Evolutionary conservation across 116 monocot genomes (phyloP).

Genomic region (Trichopus zeylanicus): DNA sequence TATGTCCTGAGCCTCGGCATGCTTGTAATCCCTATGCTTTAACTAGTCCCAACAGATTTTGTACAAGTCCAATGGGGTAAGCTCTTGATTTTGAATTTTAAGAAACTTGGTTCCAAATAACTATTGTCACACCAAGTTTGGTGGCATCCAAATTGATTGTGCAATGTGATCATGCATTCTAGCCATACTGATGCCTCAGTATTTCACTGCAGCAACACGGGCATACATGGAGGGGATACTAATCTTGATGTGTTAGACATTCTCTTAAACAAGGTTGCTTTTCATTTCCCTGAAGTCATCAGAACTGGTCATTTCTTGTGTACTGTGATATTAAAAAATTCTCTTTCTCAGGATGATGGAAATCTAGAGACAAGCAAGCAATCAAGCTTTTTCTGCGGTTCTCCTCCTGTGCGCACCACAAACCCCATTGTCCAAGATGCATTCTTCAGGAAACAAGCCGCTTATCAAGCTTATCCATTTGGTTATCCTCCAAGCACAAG

Average conservation of each 20-base stretch:
- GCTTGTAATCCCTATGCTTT: constrained; percentile 15
- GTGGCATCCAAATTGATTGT: too few relatives aligned
- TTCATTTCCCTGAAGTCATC: not conserved
- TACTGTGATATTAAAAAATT: not conserved
- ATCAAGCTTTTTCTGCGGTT: not conserved
- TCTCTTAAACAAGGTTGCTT: constrained; percentile 50
- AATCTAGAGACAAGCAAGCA: constrained; percentile 25
- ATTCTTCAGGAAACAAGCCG: not conserved
- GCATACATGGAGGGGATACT: constrained; percentile 15
- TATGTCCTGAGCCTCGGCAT: constrained; percentile 60
- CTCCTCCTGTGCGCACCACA: not conserved
- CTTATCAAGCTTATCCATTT: too few relatives aligned
- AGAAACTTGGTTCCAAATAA: not conserved
- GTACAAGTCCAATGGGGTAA: constrained; percentile 41
- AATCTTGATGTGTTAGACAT: constrained; percentile 35
- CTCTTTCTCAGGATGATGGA: constrained; percentile 33
- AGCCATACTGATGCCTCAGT: not conserved
- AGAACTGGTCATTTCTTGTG: not conserved
- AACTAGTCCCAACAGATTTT: constrained; percentile 20
- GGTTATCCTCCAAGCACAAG: too few relatives aligned
- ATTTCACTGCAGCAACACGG: constrained; percentile 20
- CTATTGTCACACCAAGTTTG: too few relatives aligned
- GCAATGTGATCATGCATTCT: not conserved
- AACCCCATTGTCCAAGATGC: not conserved
- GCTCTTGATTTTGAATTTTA: too few relatives aligned